Conservation (phyloP, 129 eudicot genomes). For the Apium graveolens region DNA sequence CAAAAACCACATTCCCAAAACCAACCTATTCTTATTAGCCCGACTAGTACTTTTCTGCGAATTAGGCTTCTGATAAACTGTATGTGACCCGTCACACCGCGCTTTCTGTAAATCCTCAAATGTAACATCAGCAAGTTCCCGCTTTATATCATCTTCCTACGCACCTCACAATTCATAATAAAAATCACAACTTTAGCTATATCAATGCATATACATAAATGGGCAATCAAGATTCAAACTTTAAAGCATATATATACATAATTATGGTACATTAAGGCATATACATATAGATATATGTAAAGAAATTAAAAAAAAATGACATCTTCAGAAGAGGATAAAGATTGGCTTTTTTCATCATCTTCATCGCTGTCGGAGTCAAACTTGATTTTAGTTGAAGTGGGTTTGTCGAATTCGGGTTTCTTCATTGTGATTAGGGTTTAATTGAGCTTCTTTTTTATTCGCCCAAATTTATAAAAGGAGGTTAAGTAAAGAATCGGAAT, state of each 20-base stretch:
- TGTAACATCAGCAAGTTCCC: slow-evolving; percentile 74
- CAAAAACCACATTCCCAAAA: background rate
- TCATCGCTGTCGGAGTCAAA: slow-evolving; percentile 43
- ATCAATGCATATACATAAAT: background rate
- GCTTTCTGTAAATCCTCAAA: slow-evolving; percentile 85
- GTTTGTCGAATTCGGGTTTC: slow-evolving; percentile 21
- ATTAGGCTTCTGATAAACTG: slow-evolving; percentile 38
- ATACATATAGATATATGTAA: background rate
- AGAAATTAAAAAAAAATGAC: slow-evolving; percentile 18
- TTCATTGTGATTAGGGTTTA: slow-evolving; percentile 23
- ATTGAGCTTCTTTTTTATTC: too few species aligned
- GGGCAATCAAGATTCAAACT: background rate
- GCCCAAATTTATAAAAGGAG: background rate
- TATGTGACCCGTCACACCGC: slow-evolving; percentile 69
- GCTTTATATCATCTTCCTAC: slow-evolving; percentile 59
- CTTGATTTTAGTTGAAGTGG: slow-evolving; percentile 53
- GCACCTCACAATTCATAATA: slow-evolving; percentile 12
- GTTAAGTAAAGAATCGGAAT: background rate
- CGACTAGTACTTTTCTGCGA: slow-evolving; percentile 51
- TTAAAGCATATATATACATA: background rate
- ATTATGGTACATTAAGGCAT: background rate
- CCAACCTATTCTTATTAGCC: slow-evolving; percentile 74
- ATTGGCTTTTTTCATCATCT: slow-evolving; percentile 5
- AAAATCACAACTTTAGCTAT: background rate
- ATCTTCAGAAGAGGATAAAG: slow-evolving; percentile 46